These are phyloP conservation scores for Botryosphaeria agaves DNA, from an alignment of 2,329 filamentous ascomycete genomes.

Conservation along the genomic window DNA sequence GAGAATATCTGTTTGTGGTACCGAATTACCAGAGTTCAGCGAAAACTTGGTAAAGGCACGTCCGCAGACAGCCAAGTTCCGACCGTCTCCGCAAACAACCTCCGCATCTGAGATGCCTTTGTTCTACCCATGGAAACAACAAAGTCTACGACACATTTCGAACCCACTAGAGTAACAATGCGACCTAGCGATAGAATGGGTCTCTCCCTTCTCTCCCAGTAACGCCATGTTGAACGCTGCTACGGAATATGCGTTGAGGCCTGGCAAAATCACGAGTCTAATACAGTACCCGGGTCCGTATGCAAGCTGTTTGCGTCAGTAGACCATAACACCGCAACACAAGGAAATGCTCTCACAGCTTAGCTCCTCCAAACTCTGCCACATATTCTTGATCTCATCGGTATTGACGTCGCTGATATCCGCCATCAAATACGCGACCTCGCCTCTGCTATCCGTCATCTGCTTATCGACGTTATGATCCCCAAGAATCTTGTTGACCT, in stretches of 20 bases:
- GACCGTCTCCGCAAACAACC: no score
- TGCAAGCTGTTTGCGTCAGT: slow-evolving; percentile 12
- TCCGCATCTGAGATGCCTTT: no score
- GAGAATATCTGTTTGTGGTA: no score
- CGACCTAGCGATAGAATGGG: no score
- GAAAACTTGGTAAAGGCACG: no score
- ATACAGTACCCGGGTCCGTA: slow-evolving; percentile 31
- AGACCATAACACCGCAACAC: not conserved
- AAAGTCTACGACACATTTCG: no score
- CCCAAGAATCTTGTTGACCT: slow-evolving; percentile 86
- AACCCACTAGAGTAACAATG: no score
- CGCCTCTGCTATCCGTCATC: slow-evolving; percentile 87
- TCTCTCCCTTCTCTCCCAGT: not conserved
- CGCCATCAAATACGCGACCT: slow-evolving; percentile 93
- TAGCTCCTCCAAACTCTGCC: slow-evolving; percentile 56
- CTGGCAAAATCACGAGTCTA: slow-evolving; percentile 8
- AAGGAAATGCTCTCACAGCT: slow-evolving; percentile 36
- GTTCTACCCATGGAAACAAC: no score
- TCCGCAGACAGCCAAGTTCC: no score
- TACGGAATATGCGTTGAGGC: slow-evolving; percentile 3
- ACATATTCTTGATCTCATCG: slow-evolving; percentile 70
- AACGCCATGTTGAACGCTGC: slow-evolving; percentile 22
- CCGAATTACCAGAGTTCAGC: no score
- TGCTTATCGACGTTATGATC: slow-evolving; percentile 99
- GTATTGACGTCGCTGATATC: slow-evolving; percentile 80